A percentile compares a stretch with the other conserved stretches of the same genome.
These are phyloP conservation scores for Thyridium curvatum DNA, from an alignment of 2,329 filamentous ascomycete genomes.

Conservation along the genomic window DNA sequence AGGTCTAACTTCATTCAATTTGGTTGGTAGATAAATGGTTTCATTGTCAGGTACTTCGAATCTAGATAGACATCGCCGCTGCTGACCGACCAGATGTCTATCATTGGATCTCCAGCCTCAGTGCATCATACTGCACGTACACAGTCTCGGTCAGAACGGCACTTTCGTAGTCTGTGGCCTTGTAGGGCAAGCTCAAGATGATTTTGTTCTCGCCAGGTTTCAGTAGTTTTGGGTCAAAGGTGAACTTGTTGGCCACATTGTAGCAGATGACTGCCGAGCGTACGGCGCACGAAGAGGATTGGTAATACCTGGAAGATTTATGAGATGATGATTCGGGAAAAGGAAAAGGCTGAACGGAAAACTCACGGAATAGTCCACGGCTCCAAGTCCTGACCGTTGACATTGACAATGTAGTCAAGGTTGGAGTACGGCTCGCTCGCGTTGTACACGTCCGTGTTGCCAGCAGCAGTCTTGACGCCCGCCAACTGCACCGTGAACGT, in stretches of 20 bases:
- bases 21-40: no score
- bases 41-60: no score
- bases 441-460: constrained; percentile 55
- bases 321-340: not conserved
- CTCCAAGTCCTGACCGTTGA: constrained; percentile 35
- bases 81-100: no score
- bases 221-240: constrained; percentile 42
- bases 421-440: constrained; percentile 45
- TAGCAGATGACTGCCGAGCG: constrained; percentile 56
- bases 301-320: constrained; percentile 33
- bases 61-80: no score
- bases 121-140: constrained; percentile 61
- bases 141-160: constrained; percentile 47
- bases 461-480: constrained; percentile 54
- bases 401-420: constrained; percentile 37
- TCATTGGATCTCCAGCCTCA: constrained; percentile 49
- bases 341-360: constrained; percentile 3
- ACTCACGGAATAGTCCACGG: constrained; percentile 52
- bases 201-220: constrained; percentile 48
- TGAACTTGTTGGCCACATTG: constrained; percentile 53
- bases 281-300: constrained; percentile 54
- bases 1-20: no score
- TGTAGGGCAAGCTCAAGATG: constrained; percentile 50
- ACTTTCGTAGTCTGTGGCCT: constrained; percentile 52
- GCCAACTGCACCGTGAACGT: constrained; percentile 59